Evolutionary conservation across 2,329 filamentous ascomycete genomes (phyloP).

Genomic region (Tolypocladium album): DNA sequence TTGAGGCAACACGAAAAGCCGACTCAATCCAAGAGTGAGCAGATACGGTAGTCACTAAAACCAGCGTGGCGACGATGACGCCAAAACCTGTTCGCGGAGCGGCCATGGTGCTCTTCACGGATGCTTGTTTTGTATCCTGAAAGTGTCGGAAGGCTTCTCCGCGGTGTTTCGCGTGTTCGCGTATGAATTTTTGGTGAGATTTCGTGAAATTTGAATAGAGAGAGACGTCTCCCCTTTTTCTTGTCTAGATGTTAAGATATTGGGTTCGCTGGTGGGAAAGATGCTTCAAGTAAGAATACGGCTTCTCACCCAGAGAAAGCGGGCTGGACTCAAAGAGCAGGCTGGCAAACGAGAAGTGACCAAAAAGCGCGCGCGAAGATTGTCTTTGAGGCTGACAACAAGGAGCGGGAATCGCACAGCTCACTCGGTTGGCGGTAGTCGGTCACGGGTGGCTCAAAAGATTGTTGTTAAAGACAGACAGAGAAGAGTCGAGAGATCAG

Average conservation of each 20-base stretch:
- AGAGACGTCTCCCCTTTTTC: not conserved
- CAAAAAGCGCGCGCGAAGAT: not conserved
- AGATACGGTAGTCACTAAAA: slow-evolving; percentile 16
- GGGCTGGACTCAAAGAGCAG: not conserved
- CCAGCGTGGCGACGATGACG: slow-evolving; percentile 14
- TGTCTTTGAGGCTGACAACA: not conserved
- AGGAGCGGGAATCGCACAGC: not conserved
- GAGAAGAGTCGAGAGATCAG: not conserved
- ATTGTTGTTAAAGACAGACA: not conserved
- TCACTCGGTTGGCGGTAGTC: not conserved
- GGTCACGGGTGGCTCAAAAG: not conserved
- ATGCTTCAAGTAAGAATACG: not conserved
- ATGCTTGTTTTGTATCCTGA: slow-evolving; percentile 4
- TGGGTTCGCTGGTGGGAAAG: not conserved
- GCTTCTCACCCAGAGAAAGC: not conserved
- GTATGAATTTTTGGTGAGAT: not conserved
- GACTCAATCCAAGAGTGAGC: slow-evolving; percentile 81
- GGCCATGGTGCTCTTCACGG: slow-evolving; percentile 9
- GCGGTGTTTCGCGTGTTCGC: not conserved
- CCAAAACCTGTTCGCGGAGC: slow-evolving; percentile 6
- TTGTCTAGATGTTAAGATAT: not conserved
- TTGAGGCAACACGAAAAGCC: slow-evolving; percentile 57
- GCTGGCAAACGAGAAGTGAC: not conserved
- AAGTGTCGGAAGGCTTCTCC: not conserved
- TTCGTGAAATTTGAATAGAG: not conserved